Evolutionary conservation across 2,329 filamentous ascomycete species (phyloP).

Genomic region (Clarireedia sp.): DNA sequence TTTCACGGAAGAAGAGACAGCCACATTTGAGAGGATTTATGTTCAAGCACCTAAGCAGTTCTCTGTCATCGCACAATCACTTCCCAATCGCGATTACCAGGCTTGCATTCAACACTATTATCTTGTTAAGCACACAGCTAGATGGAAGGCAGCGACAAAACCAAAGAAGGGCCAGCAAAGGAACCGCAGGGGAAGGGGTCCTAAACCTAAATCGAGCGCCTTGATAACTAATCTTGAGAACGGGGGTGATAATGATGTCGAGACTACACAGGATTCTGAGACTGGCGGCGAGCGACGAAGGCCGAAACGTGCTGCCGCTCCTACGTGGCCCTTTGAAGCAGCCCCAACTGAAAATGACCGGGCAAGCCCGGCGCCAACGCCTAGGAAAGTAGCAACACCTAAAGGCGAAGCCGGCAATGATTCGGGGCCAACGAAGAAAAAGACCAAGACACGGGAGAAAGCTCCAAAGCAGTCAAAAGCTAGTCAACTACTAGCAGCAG

Average conservation of each 20-base stretch:
- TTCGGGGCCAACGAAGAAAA: slow-evolving; percentile 33
- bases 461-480: slow-evolving; percentile 26
- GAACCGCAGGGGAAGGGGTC: slow-evolving; percentile 46
- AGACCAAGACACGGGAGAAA: slow-evolving; percentile 26
- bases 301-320: slow-evolving; percentile 55
- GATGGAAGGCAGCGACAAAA: slow-evolving; percentile 51
- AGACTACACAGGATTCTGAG: slow-evolving; percentile 37
- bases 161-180: slow-evolving; percentile 38
- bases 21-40: slow-evolving; percentile 66
- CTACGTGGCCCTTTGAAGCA: slow-evolving; percentile 61
- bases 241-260: slow-evolving; percentile 26
- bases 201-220: slow-evolving; percentile 54
- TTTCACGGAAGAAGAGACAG: slow-evolving; percentile 63
- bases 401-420: slow-evolving; percentile 35
- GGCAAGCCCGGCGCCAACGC: slow-evolving; percentile 49
- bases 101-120: slow-evolving; percentile 84
- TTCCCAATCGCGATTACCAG: slow-evolving; percentile 64
- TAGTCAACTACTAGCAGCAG: slow-evolving; percentile 26
- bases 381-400: slow-evolving; percentile 39
- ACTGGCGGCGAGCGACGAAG: slow-evolving; percentile 49
- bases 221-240: slow-evolving; percentile 52
- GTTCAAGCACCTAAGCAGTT: slow-evolving; percentile 74
- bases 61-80: slow-evolving; percentile 63
- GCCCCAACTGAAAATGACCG: slow-evolving; percentile 52
- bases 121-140: slow-evolving; percentile 72